Base-by-base conservation (phyloP, 352 stramenopile genomes). In the Globisporangium canariense region DNA sequence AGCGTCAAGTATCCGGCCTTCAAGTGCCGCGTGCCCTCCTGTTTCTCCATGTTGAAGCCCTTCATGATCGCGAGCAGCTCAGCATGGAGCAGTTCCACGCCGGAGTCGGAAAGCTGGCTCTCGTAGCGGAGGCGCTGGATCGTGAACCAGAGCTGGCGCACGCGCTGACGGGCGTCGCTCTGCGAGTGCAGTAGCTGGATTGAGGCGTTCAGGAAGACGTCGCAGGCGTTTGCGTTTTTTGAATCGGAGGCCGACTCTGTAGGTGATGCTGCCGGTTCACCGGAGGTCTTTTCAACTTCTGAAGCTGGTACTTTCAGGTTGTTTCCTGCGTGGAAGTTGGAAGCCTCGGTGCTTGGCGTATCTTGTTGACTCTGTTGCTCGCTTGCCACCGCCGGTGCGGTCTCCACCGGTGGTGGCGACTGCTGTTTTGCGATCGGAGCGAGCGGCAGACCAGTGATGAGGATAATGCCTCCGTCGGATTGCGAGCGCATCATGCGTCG, bases 101-200 rank as follows among this genome's bases (percentile, higher is more conserved):
- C 76, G 3, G 63, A 38, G 43, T 80, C 74, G 18, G 67, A 69
- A 8, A 84, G 47, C 49, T 84, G 71, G 14, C 61, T 68, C 20
- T 84, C 71, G 66, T 68, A 72, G 7, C 77, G 78, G 2, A 92
- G 70, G 9, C 71, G 73, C 57, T 92, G 83, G 14, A 88, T 67
- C 11, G 73, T 77, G 45, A 75, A 76, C 81, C 83, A 93, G 10
- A 93, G 62, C 62, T 89, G 77, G 10, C 81, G 79, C 0, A 91
- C 66, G 52, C 70, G 71, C 55, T 89, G 77, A 0, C 76, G 79
- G 34, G 71, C 67, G 32, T 90, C 77, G 62, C 79, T 83, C 30
- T 93, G 85, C 8, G 86, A 55, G 59, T 90, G 77, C 47, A 89
- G 57, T 0, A 91, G 60, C 61, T 93, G 81, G 38, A 91, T 76